phyloP scores from a whole-genome alignment of 2,329 filamentous ascomycete species.

The Fusarium verticillioides region DNA sequence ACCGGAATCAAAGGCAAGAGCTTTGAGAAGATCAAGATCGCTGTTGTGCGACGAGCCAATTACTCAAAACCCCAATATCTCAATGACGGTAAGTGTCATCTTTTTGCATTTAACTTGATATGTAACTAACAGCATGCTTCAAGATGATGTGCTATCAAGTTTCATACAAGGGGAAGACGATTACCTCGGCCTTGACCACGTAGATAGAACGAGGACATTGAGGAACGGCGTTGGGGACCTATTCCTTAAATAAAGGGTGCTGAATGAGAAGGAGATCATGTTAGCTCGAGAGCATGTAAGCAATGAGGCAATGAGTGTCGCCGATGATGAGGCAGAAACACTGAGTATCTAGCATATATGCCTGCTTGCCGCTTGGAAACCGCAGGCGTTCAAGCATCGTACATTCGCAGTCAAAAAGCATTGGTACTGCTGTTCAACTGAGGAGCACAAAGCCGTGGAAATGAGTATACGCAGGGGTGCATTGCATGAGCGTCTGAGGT shows the following conservation, averaged over 20 bases:
- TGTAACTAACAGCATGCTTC: slow-evolving; percentile 33
- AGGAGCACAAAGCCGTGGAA: slow-evolving; percentile 2
- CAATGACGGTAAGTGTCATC: slow-evolving; percentile 74
- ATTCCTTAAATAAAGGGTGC: slow-evolving; percentile 61
- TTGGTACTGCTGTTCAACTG: slow-evolving; percentile 2
- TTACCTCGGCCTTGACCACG: slow-evolving; percentile 72
- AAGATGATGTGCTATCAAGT: slow-evolving; percentile 70
- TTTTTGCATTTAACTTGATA: background rate
- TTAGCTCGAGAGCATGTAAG: slow-evolving; percentile 11
- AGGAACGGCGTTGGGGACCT: slow-evolving; percentile 72
- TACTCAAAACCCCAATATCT: slow-evolving; percentile 86
- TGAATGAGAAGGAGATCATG: background rate
- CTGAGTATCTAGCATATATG: slow-evolving; percentile 25
- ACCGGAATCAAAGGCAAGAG: slow-evolving; percentile 97
- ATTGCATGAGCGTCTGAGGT: background rate
- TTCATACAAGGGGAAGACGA: slow-evolving; percentile 66
- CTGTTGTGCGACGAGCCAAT: slow-evolving; percentile 75
- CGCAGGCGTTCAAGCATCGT: slow-evolving; percentile 5
- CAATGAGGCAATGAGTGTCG: slow-evolving; percentile 6
- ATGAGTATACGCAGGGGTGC: slow-evolving; percentile 13
- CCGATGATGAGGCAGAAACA: slow-evolving; percentile 3
- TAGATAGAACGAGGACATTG: slow-evolving; percentile 67
- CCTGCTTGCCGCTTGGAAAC: slow-evolving; percentile 16
- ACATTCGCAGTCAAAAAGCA: slow-evolving; percentile 14
- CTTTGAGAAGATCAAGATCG: slow-evolving; percentile 98